These are phyloP conservation scores for Oehlia diaphana DNA, from an alignment of 192 early-diverging fungal species.

Conservation along the genomic window DNA sequence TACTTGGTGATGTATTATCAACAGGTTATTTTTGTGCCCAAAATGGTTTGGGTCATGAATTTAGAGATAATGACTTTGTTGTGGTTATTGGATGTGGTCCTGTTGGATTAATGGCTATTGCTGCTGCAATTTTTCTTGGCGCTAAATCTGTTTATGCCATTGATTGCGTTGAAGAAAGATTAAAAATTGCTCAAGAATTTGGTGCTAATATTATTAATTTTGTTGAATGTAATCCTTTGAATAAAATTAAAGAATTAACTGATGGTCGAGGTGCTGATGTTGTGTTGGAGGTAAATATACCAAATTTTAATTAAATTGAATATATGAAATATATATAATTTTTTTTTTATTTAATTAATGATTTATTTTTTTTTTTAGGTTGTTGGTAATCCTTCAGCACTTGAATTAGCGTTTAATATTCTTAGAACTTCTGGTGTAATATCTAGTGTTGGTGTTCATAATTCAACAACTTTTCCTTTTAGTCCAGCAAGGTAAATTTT, in stretches of 20 bases:
- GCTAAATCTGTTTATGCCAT: slow-evolving; percentile 42
- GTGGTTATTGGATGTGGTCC: slow-evolving; percentile 58
- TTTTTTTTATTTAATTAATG: too few relatives aligned
- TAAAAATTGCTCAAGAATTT: slow-evolving; percentile 41
- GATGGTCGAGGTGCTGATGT: slow-evolving; percentile 46
- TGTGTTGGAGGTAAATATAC: slow-evolving; percentile 43
- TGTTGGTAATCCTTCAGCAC: slow-evolving; percentile 46
- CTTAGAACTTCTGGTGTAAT: slow-evolving; percentile 53
- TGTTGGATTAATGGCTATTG: slow-evolving; percentile 52
- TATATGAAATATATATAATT: too few relatives aligned
- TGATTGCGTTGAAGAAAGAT: slow-evolving; percentile 43
- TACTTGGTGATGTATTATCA: slow-evolving; percentile 54
- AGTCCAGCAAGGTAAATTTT: slow-evolving; percentile 39
- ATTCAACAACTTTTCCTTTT: slow-evolving; percentile 51
- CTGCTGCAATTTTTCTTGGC: slow-evolving; percentile 40
- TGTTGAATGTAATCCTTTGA: slow-evolving; percentile 13
- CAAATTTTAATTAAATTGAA: too few relatives aligned
- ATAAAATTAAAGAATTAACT: slow-evolving; percentile 31
- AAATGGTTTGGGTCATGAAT: slow-evolving; percentile 39
- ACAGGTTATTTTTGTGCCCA: slow-evolving; percentile 58
- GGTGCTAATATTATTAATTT: slow-evolving; percentile 41
- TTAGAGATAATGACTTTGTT: slow-evolving; percentile 17
- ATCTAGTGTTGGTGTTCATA: slow-evolving; percentile 57
- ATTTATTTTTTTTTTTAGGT: slow-evolving; percentile 27
- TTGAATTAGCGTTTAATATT: slow-evolving; percentile 45